phyloP scores from a whole-genome alignment of 352 stramenopile species.

The Phytophthora sojae region DNA sequence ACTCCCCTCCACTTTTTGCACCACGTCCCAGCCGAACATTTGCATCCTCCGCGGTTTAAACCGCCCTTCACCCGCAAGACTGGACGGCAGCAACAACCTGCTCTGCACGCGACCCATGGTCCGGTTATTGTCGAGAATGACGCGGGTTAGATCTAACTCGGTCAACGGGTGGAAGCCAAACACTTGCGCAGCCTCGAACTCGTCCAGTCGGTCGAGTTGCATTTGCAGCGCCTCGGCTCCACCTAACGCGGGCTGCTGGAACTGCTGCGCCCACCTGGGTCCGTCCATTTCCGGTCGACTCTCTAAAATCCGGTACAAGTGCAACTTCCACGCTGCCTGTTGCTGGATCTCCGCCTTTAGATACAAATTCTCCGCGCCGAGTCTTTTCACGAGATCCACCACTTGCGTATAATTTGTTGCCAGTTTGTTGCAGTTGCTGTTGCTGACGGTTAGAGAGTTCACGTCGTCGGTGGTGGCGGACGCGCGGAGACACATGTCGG shows the following conservation, averaged over 20 bases:
- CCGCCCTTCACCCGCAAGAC: conserved; percentile 5
- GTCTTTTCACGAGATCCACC: conserved; percentile 36
- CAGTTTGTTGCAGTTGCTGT: neutral
- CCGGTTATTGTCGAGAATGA: conserved; percentile 49
- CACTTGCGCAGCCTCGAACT: conserved; percentile 42
- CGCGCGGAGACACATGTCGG: conserved; percentile 39
- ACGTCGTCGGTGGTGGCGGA: conserved; percentile 13
- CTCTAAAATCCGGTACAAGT: conserved; percentile 48
- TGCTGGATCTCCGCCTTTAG: conserved; percentile 52
- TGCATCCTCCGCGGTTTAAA: conserved; percentile 28
- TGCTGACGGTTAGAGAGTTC: conserved; percentile 4
- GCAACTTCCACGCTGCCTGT: conserved; percentile 48
- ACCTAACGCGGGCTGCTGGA: conserved; percentile 27
- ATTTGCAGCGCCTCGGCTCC: conserved; percentile 29
- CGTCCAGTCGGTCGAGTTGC: conserved; percentile 38
- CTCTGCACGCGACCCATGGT: conserved; percentile 44
- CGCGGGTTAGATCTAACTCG: conserved; percentile 41
- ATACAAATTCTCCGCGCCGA: conserved; percentile 60
- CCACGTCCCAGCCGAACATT: conserved; percentile 52
- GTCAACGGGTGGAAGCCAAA: conserved; percentile 49
- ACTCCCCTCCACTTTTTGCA: conserved; percentile 39
- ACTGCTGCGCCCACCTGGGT: conserved; percentile 31
- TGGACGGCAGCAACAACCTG: conserved; percentile 30
- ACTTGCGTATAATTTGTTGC: conserved; percentile 34
- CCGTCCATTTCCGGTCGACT: conserved; percentile 28